Percentiles rank a stretch among this genome's conserved stretches.
phyloP scores from a whole-genome alignment of 495 filamentous ascomycete genomes.

The Aspergillus leporis region DNA sequence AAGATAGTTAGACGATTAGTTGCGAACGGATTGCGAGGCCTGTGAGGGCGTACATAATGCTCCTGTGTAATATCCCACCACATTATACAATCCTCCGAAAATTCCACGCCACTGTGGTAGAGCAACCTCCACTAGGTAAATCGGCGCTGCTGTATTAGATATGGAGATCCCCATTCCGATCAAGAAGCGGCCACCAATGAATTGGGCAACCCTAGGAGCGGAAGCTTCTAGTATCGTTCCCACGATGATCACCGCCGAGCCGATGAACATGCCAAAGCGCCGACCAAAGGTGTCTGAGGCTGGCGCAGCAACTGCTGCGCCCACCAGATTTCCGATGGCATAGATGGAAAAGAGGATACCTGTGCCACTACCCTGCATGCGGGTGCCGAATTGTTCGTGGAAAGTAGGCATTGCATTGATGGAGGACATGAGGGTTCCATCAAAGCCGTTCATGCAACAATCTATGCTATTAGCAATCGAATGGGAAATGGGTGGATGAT shows the following conservation, averaged over 20 bases:
- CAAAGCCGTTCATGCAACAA: constrained; percentile 49
- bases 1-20: neutral
- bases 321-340: constrained; percentile 50
- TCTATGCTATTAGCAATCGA: neutral
- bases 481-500: neutral
- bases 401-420: constrained; percentile 37
- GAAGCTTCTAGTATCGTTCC: constrained; percentile 56
- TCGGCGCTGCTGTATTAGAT: constrained; percentile 6
- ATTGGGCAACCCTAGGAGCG: constrained; percentile 45
- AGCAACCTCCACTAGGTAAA: constrained; percentile 4
- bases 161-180: constrained; percentile 37
- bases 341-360: constrained; percentile 60
- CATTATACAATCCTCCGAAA: constrained; percentile 16
- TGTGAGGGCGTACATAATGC: constrained; percentile 3
- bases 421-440: constrained; percentile 46
- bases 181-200: constrained; percentile 71
- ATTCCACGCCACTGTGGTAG: constrained; percentile 34
- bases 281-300: constrained; percentile 55
- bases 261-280: constrained; percentile 62
- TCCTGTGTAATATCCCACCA: constrained; percentile 12
- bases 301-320: constrained; percentile 51
- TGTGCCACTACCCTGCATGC: constrained; percentile 34
- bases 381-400: constrained; percentile 37
- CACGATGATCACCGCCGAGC: constrained; percentile 57
- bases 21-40: neutral